Conservation (phyloP, 352 stramenopile genomes). For the Phytopythium mirpurense region DNA sequence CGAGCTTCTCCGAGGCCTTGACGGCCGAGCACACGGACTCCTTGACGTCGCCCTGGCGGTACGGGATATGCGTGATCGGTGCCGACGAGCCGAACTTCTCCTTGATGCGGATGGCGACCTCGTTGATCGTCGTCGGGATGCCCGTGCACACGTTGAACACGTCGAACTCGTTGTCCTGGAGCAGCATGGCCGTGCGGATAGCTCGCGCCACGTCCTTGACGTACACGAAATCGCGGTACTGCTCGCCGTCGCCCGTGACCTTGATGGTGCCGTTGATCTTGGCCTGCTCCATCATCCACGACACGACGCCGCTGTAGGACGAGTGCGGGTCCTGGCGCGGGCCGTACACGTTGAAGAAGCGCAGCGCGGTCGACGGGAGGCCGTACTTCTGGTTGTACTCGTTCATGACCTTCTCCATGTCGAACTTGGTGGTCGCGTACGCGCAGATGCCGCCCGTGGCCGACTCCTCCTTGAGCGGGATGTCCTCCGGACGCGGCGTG, state of each 20-base stretch:
- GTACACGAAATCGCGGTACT: slow-evolving; percentile 63
- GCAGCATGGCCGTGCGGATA: slow-evolving; percentile 52
- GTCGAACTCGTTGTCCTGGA: slow-evolving; percentile 40
- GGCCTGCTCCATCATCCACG: slow-evolving; percentile 64
- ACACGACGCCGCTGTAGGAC: slow-evolving; percentile 57
- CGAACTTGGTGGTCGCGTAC: slow-evolving; percentile 81
- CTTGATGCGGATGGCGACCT: slow-evolving; percentile 32
- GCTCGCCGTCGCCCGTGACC: slow-evolving; percentile 42
- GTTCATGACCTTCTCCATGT: slow-evolving; percentile 80
- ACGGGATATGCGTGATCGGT: slow-evolving; percentile 36
- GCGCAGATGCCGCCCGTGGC: slow-evolving; percentile 75
- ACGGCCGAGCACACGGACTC: slow-evolving; percentile 44
- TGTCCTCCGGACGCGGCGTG: slow-evolving; percentile 48
- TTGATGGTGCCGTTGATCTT: slow-evolving; percentile 55
- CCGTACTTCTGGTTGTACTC: slow-evolving; percentile 64
- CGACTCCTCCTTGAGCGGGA: slow-evolving; percentile 66
- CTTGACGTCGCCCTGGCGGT: slow-evolving; percentile 47
- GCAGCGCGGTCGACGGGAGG: slow-evolving; percentile 69
- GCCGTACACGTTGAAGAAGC: slow-evolving; percentile 86
- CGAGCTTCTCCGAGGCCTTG: slow-evolving; percentile 39
- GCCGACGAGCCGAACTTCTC: slow-evolving; percentile 40
- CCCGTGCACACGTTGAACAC: slow-evolving; percentile 67
- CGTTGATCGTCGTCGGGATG: slow-evolving; percentile 47
- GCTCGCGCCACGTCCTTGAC: slow-evolving; percentile 59
- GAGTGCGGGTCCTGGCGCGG: slow-evolving; percentile 59